Evolutionary conservation across 2,329 filamentous ascomycete species (phyloP).

Genomic region (Akanthomyces muscarius): DNA sequence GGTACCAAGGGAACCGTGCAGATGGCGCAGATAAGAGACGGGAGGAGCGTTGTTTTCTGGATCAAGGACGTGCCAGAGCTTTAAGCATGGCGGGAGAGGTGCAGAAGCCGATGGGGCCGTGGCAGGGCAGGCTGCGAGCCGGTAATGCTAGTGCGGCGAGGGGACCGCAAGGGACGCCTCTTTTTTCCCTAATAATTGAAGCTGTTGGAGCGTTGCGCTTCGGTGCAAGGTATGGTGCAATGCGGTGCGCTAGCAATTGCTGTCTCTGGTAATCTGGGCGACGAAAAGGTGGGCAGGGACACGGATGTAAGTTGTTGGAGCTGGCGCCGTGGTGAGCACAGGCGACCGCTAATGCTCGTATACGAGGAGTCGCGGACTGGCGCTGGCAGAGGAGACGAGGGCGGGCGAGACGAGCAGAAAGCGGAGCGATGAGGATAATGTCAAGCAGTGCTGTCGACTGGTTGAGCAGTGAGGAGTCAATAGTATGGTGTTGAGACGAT

Average conservation of each 20-base stretch:
- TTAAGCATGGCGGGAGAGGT: slow-evolving; percentile 15
- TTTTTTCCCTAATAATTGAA: background rate
- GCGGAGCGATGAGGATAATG: background rate
- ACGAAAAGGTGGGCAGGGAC: background rate
- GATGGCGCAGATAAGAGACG: background rate
- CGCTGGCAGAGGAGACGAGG: background rate
- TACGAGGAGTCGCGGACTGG: background rate
- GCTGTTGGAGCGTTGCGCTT: background rate
- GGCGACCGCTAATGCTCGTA: slow-evolving; percentile 8
- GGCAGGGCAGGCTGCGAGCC: slow-evolving; percentile 4
- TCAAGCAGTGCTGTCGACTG: background rate
- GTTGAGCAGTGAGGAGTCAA: background rate
- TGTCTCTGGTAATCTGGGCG: background rate
- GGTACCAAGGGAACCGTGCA: background rate
- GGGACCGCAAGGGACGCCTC: background rate
- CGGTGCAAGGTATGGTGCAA: background rate
- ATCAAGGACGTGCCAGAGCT: slow-evolving; percentile 12
- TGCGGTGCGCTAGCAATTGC: background rate
- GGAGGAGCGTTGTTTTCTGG: slow-evolving; percentile 1
- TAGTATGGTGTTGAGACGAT: background rate
- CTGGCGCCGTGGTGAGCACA: background rate
- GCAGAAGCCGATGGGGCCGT: slow-evolving; percentile 11
- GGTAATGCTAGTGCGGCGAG: slow-evolving; percentile 1
- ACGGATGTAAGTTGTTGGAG: background rate
- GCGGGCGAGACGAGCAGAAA: background rate